Evolutionary conservation across 345 rosid genomes (phyloP).

Genomic region (Arabis alpina): DNA sequence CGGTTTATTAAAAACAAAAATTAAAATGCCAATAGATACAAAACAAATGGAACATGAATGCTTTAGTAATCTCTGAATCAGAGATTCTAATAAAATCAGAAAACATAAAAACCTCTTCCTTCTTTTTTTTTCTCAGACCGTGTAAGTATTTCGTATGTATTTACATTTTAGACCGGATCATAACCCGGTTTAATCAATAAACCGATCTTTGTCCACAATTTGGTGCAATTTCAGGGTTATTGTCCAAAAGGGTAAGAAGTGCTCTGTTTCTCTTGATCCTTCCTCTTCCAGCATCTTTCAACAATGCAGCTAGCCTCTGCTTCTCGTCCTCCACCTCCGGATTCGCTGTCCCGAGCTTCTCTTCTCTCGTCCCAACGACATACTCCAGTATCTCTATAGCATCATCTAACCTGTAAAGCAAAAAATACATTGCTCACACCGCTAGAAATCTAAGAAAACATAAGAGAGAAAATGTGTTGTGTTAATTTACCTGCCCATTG

Average conservation of each 20-base stretch:
- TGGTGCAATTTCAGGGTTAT: slow-evolving; percentile 41
- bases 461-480: neutral
- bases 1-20: slow-evolving; percentile 5
- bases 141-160: slow-evolving; percentile 34
- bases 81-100: slow-evolving; percentile 22
- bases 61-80: slow-evolving; percentile 10
- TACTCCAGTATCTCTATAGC: slow-evolving; percentile 87
- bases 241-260: slow-evolving; percentile 71
- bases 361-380: slow-evolving; percentile 89
- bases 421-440: slow-evolving; percentile 6
- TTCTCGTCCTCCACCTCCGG: slow-evolving; percentile 90
- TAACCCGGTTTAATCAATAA: slow-evolving; percentile 39
- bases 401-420: slow-evolving; percentile 67
- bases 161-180: slow-evolving; percentile 39
- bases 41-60: slow-evolving; percentile 31
- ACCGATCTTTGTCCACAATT: slow-evolving; percentile 46
- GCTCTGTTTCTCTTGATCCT: slow-evolving; percentile 74
- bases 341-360: slow-evolving; percentile 96
- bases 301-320: slow-evolving; percentile 65
- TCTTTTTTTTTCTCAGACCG: neutral
- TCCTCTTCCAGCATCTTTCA: slow-evolving; percentile 90
- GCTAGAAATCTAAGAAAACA: neutral
- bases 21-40: slow-evolving; percentile 14
- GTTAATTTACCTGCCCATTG: slow-evolving; percentile 83
- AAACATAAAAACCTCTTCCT: slow-evolving; percentile 23